Percentiles rank a stretch among this genome's conserved stretches.
Evolutionary conservation across 2,329 filamentous ascomycete species (phyloP).

Genomic region (Mycosphaerelloides madeirae): DNA sequence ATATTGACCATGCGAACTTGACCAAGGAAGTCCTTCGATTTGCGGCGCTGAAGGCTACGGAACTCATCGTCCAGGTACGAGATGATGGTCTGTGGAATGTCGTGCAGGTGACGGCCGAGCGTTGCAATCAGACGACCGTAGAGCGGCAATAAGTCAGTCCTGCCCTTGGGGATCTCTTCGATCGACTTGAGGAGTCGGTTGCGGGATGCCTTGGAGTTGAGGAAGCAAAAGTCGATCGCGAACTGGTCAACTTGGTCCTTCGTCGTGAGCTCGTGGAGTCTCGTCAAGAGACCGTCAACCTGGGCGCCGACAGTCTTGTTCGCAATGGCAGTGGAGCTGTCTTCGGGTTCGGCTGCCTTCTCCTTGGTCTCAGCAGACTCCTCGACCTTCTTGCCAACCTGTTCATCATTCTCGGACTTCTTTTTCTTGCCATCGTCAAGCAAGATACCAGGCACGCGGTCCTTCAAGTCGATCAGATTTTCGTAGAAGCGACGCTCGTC

Average conservation of each 20-base stretch:
- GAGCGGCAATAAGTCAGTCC: conserved; percentile 81
- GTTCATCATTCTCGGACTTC: conserved; percentile 75
- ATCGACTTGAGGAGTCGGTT: conserved; percentile 90
- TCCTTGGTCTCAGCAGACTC: conserved; percentile 42
- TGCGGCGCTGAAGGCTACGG: conserved; percentile 89
- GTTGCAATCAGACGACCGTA: conserved; percentile 94
- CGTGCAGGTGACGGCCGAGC: conserved; percentile 86
- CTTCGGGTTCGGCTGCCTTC: conserved; percentile 61
- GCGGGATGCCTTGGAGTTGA: conserved; percentile 96
- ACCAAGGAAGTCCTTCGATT: conserved; percentile 94
- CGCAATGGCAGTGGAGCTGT: conserved; percentile 86
- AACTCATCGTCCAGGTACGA: conserved; percentile 95
- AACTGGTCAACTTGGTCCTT: conserved; percentile 90
- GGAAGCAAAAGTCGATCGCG: conserved; percentile 93
- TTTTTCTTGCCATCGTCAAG: conserved; percentile 95
- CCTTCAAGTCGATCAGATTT: conserved; percentile 89
- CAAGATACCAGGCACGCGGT: conserved; percentile 88
- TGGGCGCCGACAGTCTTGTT: conserved; percentile 98
- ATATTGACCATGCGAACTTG: conserved; percentile 92
- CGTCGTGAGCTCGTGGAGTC: conserved; percentile 83
- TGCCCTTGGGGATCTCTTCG: conserved; percentile 90
- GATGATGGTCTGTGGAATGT: conserved; percentile 87
- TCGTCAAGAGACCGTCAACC: conserved; percentile 81
- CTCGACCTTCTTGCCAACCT: conserved; percentile 71
- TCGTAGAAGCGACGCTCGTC: conserved; percentile 98